Conservation (phyloP, 352 stramenopile genomes). For the Phytopythium chamaehyphon region DNA sequence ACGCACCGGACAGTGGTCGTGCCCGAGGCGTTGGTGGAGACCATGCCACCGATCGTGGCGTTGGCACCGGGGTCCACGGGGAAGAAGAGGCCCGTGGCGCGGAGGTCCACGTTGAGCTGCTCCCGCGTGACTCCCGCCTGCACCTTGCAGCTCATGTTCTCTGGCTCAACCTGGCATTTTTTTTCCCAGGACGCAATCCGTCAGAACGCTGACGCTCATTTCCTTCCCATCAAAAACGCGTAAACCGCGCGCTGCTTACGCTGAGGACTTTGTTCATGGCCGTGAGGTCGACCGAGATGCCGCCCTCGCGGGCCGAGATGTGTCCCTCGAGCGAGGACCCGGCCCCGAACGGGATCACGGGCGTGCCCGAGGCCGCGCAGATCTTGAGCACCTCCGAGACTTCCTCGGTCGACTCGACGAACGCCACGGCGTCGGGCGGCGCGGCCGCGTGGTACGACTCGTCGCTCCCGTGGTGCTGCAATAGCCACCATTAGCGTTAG, state of each 20-base stretch:
- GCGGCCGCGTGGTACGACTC: constrained; percentile 88
- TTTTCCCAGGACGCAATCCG: not conserved
- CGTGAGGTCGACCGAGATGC: constrained; percentile 89
- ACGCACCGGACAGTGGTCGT: constrained; percentile 57
- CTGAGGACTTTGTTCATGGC: constrained; percentile 66
- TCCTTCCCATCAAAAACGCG: not conserved
- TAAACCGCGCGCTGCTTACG: constrained; percentile 9
- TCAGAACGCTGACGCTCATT: too few species aligned
- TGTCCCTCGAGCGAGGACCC: constrained; percentile 94
- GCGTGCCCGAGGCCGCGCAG: constrained; percentile 69
- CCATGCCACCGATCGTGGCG: constrained; percentile 94
- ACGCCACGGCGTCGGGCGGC: constrained; percentile 82
- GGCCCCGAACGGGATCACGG: constrained; percentile 94
- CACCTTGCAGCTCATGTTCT: constrained; percentile 89
- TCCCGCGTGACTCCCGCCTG: constrained; percentile 92
- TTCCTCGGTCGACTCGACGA: constrained; percentile 82
- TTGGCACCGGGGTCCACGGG: constrained; percentile 96
- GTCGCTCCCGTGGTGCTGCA: constrained; percentile 78
- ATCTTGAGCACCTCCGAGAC: constrained; percentile 88
- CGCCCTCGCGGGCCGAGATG: constrained; percentile 82
- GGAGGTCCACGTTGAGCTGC: constrained; percentile 85
- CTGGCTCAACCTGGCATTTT: constrained; percentile 30
- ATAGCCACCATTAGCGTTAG: constrained; percentile 1
- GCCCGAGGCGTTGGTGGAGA: constrained; percentile 81
- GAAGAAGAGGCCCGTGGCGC: constrained; percentile 90